Base-by-base conservation (phyloP, 257 asterid species). In the Ehretia macrophylla region DNA sequence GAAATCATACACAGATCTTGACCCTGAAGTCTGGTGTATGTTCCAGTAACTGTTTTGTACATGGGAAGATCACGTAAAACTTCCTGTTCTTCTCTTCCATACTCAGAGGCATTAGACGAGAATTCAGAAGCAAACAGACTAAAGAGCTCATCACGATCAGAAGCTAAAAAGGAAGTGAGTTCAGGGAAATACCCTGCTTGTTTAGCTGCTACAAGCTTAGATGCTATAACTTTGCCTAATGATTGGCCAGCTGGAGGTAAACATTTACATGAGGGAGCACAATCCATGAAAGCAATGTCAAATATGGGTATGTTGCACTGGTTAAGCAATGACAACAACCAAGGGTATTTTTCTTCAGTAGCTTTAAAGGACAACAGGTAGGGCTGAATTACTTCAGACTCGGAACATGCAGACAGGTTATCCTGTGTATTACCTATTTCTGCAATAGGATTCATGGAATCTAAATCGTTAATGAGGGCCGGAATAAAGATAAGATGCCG, bases 161-260 rank as follows among this genome's bases (percentile, higher is more conserved):
- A 74, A 71, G 73, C 79, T 72, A 77, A 68, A 75, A 83, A 68
- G 59, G 87, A 75, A 46, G 76, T 57, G 60, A 78, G 81, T 66
- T 83, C 81, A 72, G 84, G 85, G 70, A 87, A 78, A 77, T 83
- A 83, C 71, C 95, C 88, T 67, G 92, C 82, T 64, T 61, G 86
- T 83, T 91, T 87, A 56, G 95, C 91, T 72, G 92, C 95, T 50
- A 79, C 89, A 65, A 91, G 91, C 75, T 83, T 91, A 59, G 83
- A 80, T 49, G 86, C 86, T 68, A 91, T 73, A 50, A 73, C 75
- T 71, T 64, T 79, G 66, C 96, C 96, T 60, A 91, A 65, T 11
- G 98, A 78, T 62, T 80, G 85, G 62, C 85, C 90, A 65, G 77
- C 77, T 44, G 68, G 63, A 14, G 96, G 96, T 69, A 91, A 72